Percentiles rank a stretch among this genome's conserved stretches.
These are phyloP conservation scores for Acacia concinna DNA, from an alignment of 331 rosid genomes.

Conservation along the genomic window DNA sequence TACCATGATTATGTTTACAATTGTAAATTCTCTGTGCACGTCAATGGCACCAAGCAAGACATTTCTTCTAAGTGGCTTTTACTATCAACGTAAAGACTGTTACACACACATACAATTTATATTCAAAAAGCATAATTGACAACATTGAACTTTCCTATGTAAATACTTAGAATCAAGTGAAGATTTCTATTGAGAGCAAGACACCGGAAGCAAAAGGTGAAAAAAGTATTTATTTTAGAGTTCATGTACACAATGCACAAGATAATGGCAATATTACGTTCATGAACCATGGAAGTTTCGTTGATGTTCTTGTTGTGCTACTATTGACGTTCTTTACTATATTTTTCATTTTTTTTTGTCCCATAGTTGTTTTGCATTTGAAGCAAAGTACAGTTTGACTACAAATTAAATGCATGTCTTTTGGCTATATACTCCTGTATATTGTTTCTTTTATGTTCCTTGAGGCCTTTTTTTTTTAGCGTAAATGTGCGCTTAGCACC, in stretches of 20 bases:
- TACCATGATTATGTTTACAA: background rate
- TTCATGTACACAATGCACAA: background rate
- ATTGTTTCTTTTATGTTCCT: no score
- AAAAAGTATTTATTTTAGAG: no score
- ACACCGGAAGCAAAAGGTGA: background rate
- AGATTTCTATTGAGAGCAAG: background rate
- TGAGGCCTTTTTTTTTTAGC: no score
- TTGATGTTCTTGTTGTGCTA: background rate
- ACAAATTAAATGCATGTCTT: no score
- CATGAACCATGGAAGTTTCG: background rate
- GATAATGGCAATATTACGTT: background rate
- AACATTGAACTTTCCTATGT: background rate
- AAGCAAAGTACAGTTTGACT: no score
- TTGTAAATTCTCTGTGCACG: no score
- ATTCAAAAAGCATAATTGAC: background rate
- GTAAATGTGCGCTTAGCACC: no score
- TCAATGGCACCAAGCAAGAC: background rate
- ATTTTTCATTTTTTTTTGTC: no score
- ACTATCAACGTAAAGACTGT: background rate
- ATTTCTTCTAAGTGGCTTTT: background rate
- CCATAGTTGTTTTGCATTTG: no score
- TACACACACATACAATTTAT: background rate
- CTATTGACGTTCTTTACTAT: background rate
- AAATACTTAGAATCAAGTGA: background rate
- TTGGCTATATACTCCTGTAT: no score